Evolutionary conservation across 768 basidiomycete species (phyloP).

Genomic region (Mycena leptocephala): DNA sequence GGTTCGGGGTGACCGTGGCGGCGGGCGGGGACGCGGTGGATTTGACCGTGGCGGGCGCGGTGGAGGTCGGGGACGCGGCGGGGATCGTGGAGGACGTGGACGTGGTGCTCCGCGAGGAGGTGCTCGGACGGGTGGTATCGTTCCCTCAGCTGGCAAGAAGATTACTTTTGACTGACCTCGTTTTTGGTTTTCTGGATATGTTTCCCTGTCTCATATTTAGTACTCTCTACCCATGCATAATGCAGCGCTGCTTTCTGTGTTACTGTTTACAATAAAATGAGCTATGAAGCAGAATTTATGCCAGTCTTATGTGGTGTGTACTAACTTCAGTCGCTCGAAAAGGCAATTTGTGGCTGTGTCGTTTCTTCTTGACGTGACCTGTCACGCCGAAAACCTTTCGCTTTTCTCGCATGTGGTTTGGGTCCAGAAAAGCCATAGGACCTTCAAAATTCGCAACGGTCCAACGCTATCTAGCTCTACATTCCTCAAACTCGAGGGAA

Average conservation of each 20-base stretch:
- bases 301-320: no score
- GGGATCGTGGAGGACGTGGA: conserved; percentile 60
- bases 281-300: no score
- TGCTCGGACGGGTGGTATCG: conserved; percentile 76
- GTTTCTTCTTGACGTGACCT: no score
- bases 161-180: conserved; percentile 77
- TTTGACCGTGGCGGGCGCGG: conserved; percentile 55
- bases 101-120: conserved; percentile 64
- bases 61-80: conserved; percentile 53
- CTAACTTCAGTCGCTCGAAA: no score
- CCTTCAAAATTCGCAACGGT: not conserved
- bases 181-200: no score
- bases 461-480: not conserved
- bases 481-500: not conserved
- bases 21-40: conserved; percentile 55
- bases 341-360: no score
- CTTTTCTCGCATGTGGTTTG: not conserved
- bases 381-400: no score
- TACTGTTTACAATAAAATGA: no score
- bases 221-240: no score
- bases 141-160: conserved; percentile 78
- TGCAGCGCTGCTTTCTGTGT: no score
- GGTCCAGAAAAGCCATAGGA: not conserved
- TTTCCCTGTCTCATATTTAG: no score
- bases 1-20: conserved; percentile 53